Percentiles rank a stretch among this genome's conserved stretches.
Evolutionary conservation across 768 basidiomycete species (phyloP).

Genomic region (Tephrocybe sp.): DNA sequence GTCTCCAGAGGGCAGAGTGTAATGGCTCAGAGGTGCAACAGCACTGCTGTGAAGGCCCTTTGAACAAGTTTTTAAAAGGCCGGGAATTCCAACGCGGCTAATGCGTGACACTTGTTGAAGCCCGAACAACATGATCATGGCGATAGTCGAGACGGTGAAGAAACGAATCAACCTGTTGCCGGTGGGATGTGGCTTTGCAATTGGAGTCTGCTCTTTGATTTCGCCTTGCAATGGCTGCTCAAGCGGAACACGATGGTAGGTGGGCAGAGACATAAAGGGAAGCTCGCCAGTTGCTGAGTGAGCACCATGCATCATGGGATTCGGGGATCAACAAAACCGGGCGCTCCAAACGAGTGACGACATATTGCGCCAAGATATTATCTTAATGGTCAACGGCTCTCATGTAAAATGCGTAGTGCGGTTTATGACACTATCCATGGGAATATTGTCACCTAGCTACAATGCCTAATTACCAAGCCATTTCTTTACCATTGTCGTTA

Average conservation of each 20-base stretch:
- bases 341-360: too few species aligned
- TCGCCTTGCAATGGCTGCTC: not conserved
- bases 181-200: not conserved
- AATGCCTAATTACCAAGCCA: conserved; percentile 10
- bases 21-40: conserved; percentile 41
- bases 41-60: conserved; percentile 8
- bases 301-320: too few species aligned
- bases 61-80: conserved; percentile 1
- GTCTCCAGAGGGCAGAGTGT: conserved; percentile 62
- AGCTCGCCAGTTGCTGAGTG: too few species aligned
- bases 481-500: conserved; percentile 29
- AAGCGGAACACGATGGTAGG: conserved; percentile 6
- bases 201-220: not conserved
- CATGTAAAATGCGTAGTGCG: too few species aligned
- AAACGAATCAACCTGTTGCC: conserved; percentile 38
- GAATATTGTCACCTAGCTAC: not conserved
- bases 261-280: conserved; percentile 12
- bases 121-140: conserved; percentile 8
- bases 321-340: too few species aligned
- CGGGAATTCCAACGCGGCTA: not conserved
- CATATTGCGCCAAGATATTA: too few species aligned
- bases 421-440: not conserved
- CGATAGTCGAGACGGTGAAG: conserved; percentile 32
- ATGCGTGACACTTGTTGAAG: conserved; percentile 4
- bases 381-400: too few species aligned